Evolutionary conservation across 148 eudicot genomes (phyloP), one percentile per base, ranked within the genome.

Genomic region (Arbutus unedo): DNA sequence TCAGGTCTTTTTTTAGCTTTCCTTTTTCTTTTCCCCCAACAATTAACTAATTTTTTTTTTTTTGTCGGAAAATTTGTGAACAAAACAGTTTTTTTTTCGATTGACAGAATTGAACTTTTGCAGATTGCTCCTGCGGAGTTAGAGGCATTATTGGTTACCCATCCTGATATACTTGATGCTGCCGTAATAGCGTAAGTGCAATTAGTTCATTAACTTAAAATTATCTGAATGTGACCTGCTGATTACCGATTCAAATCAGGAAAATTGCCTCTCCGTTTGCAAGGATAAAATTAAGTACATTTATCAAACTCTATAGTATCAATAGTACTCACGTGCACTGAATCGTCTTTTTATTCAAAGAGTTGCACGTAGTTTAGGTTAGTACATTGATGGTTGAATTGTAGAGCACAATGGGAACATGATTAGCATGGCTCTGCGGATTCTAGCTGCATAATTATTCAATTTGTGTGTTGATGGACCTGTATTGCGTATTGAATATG

Each of bases 61-160:
- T 5, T 43, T 8, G 51, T 0, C 38, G 18, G 9, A 38, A 78
- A 48, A 43, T 11, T 31, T 5, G 8, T 3, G n/a, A 51, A 55
- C 5, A 44, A 23, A 10, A 31, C 18, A 68, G 9, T 9, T 16
- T 11, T 31, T 31, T 31, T 45, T 31, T 23, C 49, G 41, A 56
- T 70, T 21, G 56, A 43, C 31, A 45, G 8, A 45, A 64, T 77
- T 47, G 2, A 7, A 16, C 41, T 51, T 81, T 49, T 87, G 84
- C 89, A 97, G 99, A 90, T 97, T 87, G 97, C 99, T 76, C 99
- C 99, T 25, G 97, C 98, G 11, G 99, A 96, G 84, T 84, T 96
- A 66, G 99, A 96, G 86, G 85, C 93, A 56, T 79, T 96, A 48
- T 79, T 96, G 83, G 77, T 89, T 73, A 86, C 93, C 41, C 99